phyloP scores from a whole-genome alignment of 129 eudicot species.

The Scalesia atractyloides region DNA sequence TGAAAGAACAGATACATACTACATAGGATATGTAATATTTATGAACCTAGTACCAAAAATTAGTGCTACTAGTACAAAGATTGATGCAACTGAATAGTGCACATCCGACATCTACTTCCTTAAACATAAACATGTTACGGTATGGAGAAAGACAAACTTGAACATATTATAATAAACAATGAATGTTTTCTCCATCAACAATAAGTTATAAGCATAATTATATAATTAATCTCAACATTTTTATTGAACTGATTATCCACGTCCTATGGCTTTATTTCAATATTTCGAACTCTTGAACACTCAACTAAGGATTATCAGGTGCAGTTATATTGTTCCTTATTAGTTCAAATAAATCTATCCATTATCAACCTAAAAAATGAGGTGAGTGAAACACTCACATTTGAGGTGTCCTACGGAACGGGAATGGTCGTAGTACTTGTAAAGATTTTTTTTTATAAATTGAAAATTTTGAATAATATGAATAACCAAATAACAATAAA shows the following conservation, averaged over 20 bases:
- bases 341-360: not conserved
- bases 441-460: not conserved
- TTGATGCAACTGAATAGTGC: not conserved
- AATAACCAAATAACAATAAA: not conserved
- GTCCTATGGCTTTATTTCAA: not conserved
- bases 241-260: conserved; percentile 4
- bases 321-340: not conserved
- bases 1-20: not conserved
- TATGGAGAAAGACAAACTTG: not conserved
- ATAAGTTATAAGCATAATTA: not conserved
- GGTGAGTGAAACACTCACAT: not conserved
- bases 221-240: not conserved
- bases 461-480: not conserved
- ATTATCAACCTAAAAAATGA: not conserved
- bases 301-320: not conserved
- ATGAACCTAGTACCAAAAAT: not conserved
- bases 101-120: not conserved
- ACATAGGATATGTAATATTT: not conserved
- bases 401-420: not conserved
- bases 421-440: not conserved
- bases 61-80: not conserved
- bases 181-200: not conserved
- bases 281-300: not conserved
- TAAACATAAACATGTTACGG: not conserved
- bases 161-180: not conserved